Conservation (phyloP, 176 grass and related monocot species). For the Oryza rufipogon region DNA sequence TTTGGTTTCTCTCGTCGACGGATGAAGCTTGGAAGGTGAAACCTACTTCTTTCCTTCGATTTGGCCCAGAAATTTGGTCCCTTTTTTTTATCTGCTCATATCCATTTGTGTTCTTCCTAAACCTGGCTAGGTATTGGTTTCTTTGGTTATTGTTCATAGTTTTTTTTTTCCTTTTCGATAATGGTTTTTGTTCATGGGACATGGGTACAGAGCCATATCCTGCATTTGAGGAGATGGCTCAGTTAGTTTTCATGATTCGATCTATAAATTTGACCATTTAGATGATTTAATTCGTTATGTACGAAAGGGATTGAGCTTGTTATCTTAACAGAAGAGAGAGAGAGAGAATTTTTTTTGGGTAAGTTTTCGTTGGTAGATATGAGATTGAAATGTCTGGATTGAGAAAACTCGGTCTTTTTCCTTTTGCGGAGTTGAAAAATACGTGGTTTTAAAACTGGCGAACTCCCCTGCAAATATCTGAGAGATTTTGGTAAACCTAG, state of each 20-base stretch:
- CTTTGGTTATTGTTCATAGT: not conserved
- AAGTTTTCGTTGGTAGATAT: not conserved
- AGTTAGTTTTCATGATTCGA: constrained; percentile 6
- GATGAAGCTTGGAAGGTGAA: constrained; percentile 90
- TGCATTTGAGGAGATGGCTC: not conserved
- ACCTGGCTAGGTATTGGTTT: not conserved
- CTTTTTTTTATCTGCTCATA: not conserved
- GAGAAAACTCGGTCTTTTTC: not conserved
- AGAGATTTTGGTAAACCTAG: not conserved
- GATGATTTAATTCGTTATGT: not conserved
- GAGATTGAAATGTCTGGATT: not conserved
- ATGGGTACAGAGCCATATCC: not conserved
- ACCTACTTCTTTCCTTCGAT: constrained; percentile 12
- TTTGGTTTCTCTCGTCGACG: constrained; percentile 89
- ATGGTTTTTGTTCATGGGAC: not conserved
- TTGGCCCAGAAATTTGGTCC: not conserved
- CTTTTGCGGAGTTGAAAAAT: not conserved
- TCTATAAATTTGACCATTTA: not conserved
- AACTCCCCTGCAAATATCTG: not conserved
- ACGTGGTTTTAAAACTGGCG: not conserved
- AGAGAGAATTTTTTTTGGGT: no score
- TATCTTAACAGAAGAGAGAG: not conserved
- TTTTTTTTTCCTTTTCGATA: not conserved
- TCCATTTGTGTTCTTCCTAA: not conserved
- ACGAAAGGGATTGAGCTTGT: not conserved